Conservation (phyloP, 2,329 filamentous ascomycete species). For the Epichloe gansuensis region DNA sequence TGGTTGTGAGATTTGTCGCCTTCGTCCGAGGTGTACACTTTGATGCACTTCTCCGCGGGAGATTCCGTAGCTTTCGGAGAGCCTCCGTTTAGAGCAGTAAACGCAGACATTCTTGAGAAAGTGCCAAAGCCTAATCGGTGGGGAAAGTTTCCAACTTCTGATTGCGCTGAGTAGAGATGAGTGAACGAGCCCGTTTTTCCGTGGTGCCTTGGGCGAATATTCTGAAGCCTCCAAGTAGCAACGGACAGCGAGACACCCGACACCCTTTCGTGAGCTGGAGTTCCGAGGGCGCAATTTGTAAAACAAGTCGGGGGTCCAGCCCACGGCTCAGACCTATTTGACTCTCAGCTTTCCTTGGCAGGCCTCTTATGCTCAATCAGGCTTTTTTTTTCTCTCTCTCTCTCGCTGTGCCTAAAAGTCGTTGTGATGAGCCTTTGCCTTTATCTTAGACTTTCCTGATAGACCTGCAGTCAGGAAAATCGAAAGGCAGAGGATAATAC, state of each 20-base stretch:
- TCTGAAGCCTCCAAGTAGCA: neutral
- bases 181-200: neutral
- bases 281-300: neutral
- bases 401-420: neutral
- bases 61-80: conserved; percentile 31
- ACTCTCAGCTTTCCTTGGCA: neutral
- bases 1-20: conserved; percentile 13
- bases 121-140: neutral
- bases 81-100: conserved; percentile 38
- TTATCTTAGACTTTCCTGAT: neutral
- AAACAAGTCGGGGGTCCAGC: conserved; percentile 5
- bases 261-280: conserved; percentile 9
- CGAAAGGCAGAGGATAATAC: neutral
- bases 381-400: neutral
- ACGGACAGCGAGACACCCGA: neutral
- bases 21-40: conserved; percentile 22
- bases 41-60: conserved; percentile 17
- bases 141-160: neutral
- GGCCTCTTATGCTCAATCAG: neutral
- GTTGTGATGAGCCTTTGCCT: neutral
- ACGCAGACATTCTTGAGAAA: conserved; percentile 30
- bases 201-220: neutral
- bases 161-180: neutral
- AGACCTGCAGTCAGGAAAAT: conserved; percentile 1
- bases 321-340: neutral